phyloP scores from a whole-genome alignment of 495 filamentous ascomycete genomes.

The Aspergillus bridgeri region DNA sequence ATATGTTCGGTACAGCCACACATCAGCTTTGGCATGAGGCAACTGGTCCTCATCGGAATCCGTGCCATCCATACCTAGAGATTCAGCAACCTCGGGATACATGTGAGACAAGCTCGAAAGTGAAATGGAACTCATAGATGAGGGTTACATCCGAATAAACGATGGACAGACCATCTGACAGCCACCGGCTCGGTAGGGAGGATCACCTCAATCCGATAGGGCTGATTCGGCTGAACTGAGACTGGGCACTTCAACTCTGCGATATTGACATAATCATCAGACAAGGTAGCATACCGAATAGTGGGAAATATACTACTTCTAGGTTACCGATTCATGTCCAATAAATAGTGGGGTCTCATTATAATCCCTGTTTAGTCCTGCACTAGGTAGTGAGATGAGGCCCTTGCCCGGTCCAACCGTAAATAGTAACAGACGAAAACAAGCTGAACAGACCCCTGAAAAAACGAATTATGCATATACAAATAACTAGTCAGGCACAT shows the following conservation, averaged over 20 bases:
- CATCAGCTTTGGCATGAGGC: not conserved
- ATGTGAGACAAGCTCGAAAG: not conserved
- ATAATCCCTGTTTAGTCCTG: too few relatives aligned
- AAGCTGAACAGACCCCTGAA: too few relatives aligned
- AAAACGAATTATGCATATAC: not conserved
- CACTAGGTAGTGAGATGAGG: too few relatives aligned
- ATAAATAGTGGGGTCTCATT: too few relatives aligned
- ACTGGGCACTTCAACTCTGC: too few relatives aligned
- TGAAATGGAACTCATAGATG: not conserved
- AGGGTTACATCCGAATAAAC: not conserved
- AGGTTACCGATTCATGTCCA: too few relatives aligned
- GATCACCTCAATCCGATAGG: not conserved
- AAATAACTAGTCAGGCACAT: not conserved
- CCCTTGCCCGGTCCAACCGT: too few relatives aligned
- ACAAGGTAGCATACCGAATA: too few relatives aligned
- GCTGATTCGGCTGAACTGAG: not conserved
- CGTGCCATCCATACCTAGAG: not conserved
- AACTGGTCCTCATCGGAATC: not conserved
- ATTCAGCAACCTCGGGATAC: not conserved
- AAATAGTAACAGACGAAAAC: too few relatives aligned
- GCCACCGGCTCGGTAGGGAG: not conserved
- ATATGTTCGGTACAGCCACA: not conserved
- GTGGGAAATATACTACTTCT: too few relatives aligned
- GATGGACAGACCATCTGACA: not conserved
- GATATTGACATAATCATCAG: too few relatives aligned